Conservation (phyloP, 169 alveolate species). For the Babesia gibsoni region DNA sequence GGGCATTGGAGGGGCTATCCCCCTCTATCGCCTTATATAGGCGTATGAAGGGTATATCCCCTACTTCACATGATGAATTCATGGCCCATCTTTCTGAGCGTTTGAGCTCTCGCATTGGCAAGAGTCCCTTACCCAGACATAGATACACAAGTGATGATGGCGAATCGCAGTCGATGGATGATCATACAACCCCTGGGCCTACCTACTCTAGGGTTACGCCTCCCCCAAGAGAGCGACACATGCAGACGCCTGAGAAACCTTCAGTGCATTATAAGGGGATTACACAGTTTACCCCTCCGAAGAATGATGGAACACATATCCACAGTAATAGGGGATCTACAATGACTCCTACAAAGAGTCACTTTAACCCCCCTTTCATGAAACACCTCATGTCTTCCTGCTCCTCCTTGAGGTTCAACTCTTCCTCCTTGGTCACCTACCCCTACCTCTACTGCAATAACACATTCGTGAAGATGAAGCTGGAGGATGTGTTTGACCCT, state of each 20-base stretch:
- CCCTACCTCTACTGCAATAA: conserved; percentile 51
- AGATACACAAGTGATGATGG: no score
- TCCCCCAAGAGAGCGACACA: no score
- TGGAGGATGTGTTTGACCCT: conserved; percentile 43
- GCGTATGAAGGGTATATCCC: conserved; percentile 11
- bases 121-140: neutral
- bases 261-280: no score
- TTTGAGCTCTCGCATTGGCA: neutral
- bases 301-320: no score
- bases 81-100: neutral
- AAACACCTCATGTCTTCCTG: neutral
- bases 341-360: conserved; percentile 5
- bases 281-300: no score
- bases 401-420: conserved; percentile 51
- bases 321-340: no score
- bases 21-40: conserved; percentile 13
- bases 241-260: no score
- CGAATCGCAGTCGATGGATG: no score
- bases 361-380: neutral
- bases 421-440: conserved; percentile 44
- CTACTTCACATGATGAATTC: conserved; percentile 10
- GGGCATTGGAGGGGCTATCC: conserved; percentile 4
- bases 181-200: no score
- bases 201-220: no score
- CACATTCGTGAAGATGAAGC: conserved; percentile 48